Evolutionary conservation across 768 basidiomycete species (phyloP), one percentile per base, ranked within the genome.

Genomic region (Mycena kentingensis): DNA sequence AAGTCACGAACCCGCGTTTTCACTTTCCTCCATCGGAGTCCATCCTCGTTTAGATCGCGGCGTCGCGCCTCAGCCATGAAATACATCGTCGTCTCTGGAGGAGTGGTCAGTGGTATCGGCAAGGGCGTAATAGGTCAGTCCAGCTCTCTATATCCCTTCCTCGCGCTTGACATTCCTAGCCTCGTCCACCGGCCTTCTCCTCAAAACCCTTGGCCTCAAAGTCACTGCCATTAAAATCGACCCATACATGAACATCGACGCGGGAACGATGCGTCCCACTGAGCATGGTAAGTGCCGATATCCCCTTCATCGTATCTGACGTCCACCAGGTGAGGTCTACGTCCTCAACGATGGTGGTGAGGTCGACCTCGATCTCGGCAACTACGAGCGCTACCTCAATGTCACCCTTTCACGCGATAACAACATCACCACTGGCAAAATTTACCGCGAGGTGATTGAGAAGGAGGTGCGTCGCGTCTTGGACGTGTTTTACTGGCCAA

Each of bases 161-260:
- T 51, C 60, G 56, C 48, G 55, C 59, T 49, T 60, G 54, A 37
- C 22, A 52, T 45, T 47, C 35, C 48, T 46, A 98, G 96, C 96
- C 60, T 98, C 96, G 24, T 98, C 95, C 44, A 98, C 96, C 5
- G 96, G 96, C 53, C 77, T 98, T 46, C 81, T 98, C 46, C 79
- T 99, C 67, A 98, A 98, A 74, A 98, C 92, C 37, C 85, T 88
- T 31, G 96, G 96, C 41, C 79, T 97, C 55, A 97, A 94, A 75
- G 96, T 98, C 62, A 99, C 96, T 7, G 91, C 96, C 11, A 98
- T 99, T 79, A 99, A 99, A 75, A 98, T 99, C 64, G 96, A 99
- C 69, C 96, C 96, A 13, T 99, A 99, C 63, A 98, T 99, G 96
- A 99, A 99, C 74, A 98, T 99, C 63, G 96, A 99, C 79, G 96